Evolutionary conservation across 495 filamentous ascomycete species (phyloP).

Genomic region (Jackrogersella minutella): DNA sequence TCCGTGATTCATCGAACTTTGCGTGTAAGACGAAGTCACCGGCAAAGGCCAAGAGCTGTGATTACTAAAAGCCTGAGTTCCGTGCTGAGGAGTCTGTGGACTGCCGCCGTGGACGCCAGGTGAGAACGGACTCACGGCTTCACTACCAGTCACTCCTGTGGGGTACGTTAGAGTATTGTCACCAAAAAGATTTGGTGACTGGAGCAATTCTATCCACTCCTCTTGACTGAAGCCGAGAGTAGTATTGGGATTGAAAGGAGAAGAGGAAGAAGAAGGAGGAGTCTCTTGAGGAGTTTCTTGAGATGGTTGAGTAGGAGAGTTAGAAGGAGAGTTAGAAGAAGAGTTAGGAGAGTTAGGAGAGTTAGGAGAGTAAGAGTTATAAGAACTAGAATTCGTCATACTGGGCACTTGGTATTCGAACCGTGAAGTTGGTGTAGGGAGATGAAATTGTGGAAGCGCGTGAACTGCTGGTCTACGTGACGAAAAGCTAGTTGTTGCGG

Average conservation of each 20-base stretch:
- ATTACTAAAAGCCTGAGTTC: slow-evolving; percentile 55
- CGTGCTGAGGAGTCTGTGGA: slow-evolving; percentile 59
- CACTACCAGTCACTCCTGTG: slow-evolving; percentile 59
- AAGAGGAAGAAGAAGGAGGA: background rate
- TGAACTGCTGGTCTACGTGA: slow-evolving; percentile 44
- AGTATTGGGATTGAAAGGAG: background rate
- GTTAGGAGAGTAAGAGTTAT: background rate
- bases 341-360: background rate
- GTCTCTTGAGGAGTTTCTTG: too few species aligned
- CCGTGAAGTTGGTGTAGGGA: slow-evolving; percentile 37
- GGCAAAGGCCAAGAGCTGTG: slow-evolving; percentile 61
- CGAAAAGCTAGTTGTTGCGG: slow-evolving; percentile 41
- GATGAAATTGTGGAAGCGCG: slow-evolving; percentile 44
- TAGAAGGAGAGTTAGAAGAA: background rate
- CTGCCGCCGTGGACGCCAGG: slow-evolving; percentile 64
- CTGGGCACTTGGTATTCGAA: slow-evolving; percentile 41
- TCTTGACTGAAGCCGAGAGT: too few species aligned
- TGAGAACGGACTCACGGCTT: slow-evolving; percentile 67
- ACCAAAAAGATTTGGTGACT: background rate
- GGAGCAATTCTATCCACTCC: background rate
- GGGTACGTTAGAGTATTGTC: slow-evolving; percentile 56
- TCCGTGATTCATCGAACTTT: slow-evolving; percentile 57
- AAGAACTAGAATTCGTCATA: slow-evolving; percentile 34
- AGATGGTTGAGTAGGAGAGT: background rate
- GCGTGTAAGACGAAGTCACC: slow-evolving; percentile 59